These are phyloP conservation scores for Thermothielavioides terrestris DNA, from an alignment of 495 filamentous ascomycete species.

Conservation along the genomic window DNA sequence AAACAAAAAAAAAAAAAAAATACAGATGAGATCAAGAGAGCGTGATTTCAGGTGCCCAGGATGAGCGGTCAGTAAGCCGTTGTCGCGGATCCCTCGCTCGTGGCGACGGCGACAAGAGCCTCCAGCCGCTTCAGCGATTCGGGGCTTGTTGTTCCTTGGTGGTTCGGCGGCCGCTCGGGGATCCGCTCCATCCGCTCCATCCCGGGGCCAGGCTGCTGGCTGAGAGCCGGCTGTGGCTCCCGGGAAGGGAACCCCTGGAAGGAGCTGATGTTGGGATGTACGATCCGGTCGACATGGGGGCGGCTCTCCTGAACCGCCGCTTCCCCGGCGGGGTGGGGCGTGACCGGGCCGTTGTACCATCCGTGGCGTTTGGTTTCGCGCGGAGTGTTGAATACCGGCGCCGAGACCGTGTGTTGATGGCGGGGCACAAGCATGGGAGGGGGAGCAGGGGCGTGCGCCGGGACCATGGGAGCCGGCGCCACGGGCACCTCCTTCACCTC, in stretches of 20 bases:
- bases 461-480: slow-evolving; percentile 6
- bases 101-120: slow-evolving; percentile 82
- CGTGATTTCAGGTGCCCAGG: background rate
- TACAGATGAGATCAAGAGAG: slow-evolving; percentile 19
- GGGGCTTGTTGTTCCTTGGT: slow-evolving; percentile 17
- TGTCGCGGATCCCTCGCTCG: slow-evolving; percentile 63
- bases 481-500: slow-evolving; percentile 16
- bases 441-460: slow-evolving; percentile 1
- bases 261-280: slow-evolving; percentile 39
- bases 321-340: slow-evolving; percentile 25
- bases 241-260: slow-evolving; percentile 39
- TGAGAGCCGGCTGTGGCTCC: slow-evolving; percentile 17
- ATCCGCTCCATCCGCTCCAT: slow-evolving; percentile 24
- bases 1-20: background rate
- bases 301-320: slow-evolving; percentile 31
- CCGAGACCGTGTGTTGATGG: slow-evolving; percentile 45
- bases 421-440: slow-evolving; percentile 14
- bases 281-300: slow-evolving; percentile 38
- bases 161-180: slow-evolving; percentile 20
- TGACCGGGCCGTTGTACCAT: slow-evolving; percentile 57
- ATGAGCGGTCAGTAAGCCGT: slow-evolving; percentile 33
- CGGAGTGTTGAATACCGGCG: slow-evolving; percentile 37
- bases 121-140: slow-evolving; percentile 60
- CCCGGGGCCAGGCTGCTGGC: slow-evolving; percentile 4
- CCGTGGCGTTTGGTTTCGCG: slow-evolving; percentile 56